Base-by-base conservation (phyloP, 2,329 filamentous ascomycete genomes). In the Colletotrichum cordylinicola region DNA sequence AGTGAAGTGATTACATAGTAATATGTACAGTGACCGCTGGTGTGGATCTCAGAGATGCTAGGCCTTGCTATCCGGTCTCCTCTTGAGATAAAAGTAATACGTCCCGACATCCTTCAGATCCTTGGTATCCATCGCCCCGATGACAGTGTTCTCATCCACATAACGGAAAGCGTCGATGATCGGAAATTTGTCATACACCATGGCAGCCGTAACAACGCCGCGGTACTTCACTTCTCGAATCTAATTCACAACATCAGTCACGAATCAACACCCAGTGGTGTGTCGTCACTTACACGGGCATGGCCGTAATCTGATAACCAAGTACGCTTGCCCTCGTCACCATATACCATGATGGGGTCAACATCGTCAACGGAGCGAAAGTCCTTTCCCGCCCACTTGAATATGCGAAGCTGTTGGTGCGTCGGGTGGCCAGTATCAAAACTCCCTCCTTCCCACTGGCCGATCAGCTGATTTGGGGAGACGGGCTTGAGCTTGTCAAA, bases 371-470 rank as follows among this genome's bases (percentile, higher is more conserved):
- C 77, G 4, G 75, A 78, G 5, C 78, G 75, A 56, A 83, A 83
- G n/a, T 79, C 80, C 24, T 82, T 82, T 0, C 82, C 82, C 1
- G 80, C 79, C 82, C 82, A 84, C 13, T 80, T 80, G 43, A 82
- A 76, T 3, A 77, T 69, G 8, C 73, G 74, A 29, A 83, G 75
- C 24, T 77, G 70, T 9, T 73, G 48, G 61, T 82, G 77, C 3
- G 78, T 77, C 2, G 79, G 78, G 39, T 82, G 81, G 2, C 78
- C 78, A 0, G 81, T 83, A 35, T 80, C 75, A 33, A 83, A 73
- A n/a, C 77, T 77, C 60, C 78, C 79, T 16, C 81, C 81, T 4
- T 78, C 73, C 82, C 82, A 83, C 72, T 80, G 74, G 5, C 82
- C 82, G n/a, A 82, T 76, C 3, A 83, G 62, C 5, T 77, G 61